A percentile compares a stretch with the other conserved stretches of the same genome.
Conservation (phyloP, 345 rosid species). For the Salix arbutifolia region DNA sequence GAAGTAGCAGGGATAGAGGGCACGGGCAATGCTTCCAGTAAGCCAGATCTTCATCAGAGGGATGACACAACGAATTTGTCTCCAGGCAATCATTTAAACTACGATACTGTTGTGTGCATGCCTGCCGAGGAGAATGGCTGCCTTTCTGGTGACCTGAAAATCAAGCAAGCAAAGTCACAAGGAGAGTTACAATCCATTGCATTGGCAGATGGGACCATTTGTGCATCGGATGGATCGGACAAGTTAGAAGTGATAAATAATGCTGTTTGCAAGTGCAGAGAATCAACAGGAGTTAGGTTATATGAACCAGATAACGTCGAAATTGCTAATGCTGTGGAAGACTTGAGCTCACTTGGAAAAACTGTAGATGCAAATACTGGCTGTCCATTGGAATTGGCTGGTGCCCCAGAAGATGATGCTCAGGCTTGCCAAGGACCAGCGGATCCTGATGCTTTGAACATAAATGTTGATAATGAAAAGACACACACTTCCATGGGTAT, state of each 20-base stretch:
- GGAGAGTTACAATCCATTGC: slow-evolving; percentile 29
- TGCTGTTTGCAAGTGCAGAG: slow-evolving; percentile 14
- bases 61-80: slow-evolving; percentile 26
- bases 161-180: slow-evolving; percentile 17
- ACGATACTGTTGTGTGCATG: slow-evolving; percentile 18
- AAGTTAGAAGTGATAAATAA: slow-evolving; percentile 31
- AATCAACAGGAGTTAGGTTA: slow-evolving; percentile 1
- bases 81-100: slow-evolving; percentile 25
- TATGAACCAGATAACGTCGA: slow-evolving; percentile 31
- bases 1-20: slow-evolving; percentile 31
- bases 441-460: slow-evolving; percentile 25
- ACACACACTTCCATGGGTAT: slow-evolving; percentile 10
- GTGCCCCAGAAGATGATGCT: slow-evolving; percentile 25
- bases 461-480: slow-evolving; percentile 20
- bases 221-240: slow-evolving; percentile 29
- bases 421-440: slow-evolving; percentile 28
- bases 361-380: slow-evolving; percentile 22
- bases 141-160: slow-evolving; percentile 25
- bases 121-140: slow-evolving; percentile 32
- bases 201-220: slow-evolving; percentile 29
- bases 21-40: slow-evolving; percentile 27
- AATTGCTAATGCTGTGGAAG: slow-evolving; percentile 19
- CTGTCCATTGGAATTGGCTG: slow-evolving; percentile 28
- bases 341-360: slow-evolving; percentile 15
- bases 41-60: slow-evolving; percentile 29